Conservation (phyloP, 1,284 basidiomycete species). For the Salmacisia buchloeana region DNA sequence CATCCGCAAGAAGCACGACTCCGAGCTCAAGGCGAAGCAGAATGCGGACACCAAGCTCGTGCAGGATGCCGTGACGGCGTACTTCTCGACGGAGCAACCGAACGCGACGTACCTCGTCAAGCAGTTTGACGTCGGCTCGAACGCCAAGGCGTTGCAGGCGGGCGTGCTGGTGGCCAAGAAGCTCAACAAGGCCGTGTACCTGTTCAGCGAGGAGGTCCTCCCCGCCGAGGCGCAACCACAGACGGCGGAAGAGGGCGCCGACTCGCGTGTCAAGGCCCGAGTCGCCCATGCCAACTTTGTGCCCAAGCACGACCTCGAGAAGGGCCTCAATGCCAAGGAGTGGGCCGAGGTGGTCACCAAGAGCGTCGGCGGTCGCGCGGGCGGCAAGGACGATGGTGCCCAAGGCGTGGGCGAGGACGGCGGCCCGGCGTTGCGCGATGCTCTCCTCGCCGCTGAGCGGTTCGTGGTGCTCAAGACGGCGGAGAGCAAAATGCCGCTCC, state of each 20-base stretch:
- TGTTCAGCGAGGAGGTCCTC: conserved; percentile 68
- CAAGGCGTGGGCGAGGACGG: conserved; percentile 47
- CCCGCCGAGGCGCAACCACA: conserved; percentile 15
- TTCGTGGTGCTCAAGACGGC: conserved; percentile 14
- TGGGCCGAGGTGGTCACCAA: conserved; percentile 39
- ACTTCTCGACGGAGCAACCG: conserved; percentile 71
- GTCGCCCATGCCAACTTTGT: conserved; percentile 84
- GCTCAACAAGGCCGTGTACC: conserved; percentile 75
- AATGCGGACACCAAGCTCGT: conserved; percentile 74
- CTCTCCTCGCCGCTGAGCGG: conserved; percentile 20
- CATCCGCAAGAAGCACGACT: conserved; percentile 77
- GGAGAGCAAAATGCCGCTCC: conserved; percentile 14
- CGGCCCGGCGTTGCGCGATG: conserved; percentile 36
- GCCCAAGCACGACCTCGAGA: conserved; percentile 52
- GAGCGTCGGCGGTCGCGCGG: conserved; percentile 42
- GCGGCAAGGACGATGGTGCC: conserved; percentile 44
- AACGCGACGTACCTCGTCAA: conserved; percentile 67
- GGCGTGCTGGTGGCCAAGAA: conserved; percentile 72
- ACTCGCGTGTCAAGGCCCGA: conserved; percentile 57
- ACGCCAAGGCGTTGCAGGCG: conserved; percentile 61
- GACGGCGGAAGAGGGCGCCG: conserved; percentile 46
- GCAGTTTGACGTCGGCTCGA: conserved; percentile 57
- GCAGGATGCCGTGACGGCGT: conserved; percentile 64
- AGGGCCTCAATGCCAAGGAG: conserved; percentile 41
- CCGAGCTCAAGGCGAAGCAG: conserved; percentile 76